Percentiles rank a stretch among this genome's conserved stretches.
phyloP scores from a whole-genome alignment of 1,284 basidiomycete species.

The Fomitopsis pinicola region DNA sequence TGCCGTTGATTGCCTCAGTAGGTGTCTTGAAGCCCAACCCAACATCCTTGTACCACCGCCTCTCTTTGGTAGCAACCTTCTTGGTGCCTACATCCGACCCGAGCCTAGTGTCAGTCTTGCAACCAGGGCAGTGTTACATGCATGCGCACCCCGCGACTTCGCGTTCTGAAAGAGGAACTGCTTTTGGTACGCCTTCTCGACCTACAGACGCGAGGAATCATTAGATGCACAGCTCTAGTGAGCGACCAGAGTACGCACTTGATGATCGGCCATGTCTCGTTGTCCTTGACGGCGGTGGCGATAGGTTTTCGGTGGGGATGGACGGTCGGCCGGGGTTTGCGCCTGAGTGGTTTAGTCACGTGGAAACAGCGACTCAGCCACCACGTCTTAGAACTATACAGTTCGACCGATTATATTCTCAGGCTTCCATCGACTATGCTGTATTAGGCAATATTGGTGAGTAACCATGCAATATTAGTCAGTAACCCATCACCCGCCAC shows the following conservation, averaged over 20 bases:
- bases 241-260: conserved; percentile 37
- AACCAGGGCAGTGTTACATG: conserved; percentile 4
- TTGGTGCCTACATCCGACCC: conserved; percentile 56
- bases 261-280: conserved; percentile 54
- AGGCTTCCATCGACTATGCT: background rate
- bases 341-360: conserved; percentile 15
- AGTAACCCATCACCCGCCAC: too few relatives aligned
- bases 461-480: too few relatives aligned
- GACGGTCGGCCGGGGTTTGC: conserved; percentile 16
- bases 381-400: conserved; percentile 29
- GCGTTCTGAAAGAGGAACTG: conserved; percentile 98
- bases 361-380: conserved; percentile 26
- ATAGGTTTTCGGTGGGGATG: conserved; percentile 15
- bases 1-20: conserved; percentile 91
- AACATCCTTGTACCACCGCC: conserved; percentile 99
- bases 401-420: conserved; percentile 24
- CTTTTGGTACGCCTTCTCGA: conserved; percentile 96
- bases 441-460: too few relatives aligned
- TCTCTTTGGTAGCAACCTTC: conserved; percentile 91
- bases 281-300: conserved; percentile 27
- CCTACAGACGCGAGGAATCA: conserved; percentile 37
- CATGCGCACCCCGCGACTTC: conserved; percentile 76
- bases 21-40: conserved; percentile 98
- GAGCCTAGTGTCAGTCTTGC: conserved; percentile 3
- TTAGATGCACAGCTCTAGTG: conserved; percentile 4